These are phyloP conservation scores for Geoglossum glabrum DNA, from an alignment of 495 filamentous ascomycete genomes.

Conservation along the genomic window DNA sequence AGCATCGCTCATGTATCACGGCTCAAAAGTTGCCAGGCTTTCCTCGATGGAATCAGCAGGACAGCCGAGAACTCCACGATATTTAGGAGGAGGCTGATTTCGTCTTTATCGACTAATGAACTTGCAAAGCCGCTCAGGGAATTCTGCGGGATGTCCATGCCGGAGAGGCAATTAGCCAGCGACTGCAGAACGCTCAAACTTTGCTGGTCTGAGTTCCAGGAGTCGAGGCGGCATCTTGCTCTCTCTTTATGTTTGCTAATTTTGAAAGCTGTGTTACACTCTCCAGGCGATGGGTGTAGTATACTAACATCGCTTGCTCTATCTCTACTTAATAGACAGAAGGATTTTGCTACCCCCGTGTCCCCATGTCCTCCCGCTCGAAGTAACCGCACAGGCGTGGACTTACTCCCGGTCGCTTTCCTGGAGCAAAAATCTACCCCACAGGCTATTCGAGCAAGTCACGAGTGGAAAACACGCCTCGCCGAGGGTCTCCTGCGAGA, in stretches of 20 bases:
- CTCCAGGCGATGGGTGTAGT: conserved; percentile 6
- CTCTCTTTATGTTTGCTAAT: conserved; percentile 9
- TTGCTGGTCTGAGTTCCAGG: conserved; percentile 3
- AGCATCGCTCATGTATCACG: neutral
- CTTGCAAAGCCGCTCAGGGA: neutral
- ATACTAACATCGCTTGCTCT: conserved; percentile 4
- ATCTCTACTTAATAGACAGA: conserved; percentile 6
- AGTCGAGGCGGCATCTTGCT: conserved; percentile 1
- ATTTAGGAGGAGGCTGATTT: neutral
- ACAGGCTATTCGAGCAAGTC: conserved; percentile 8
- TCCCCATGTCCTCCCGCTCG: neutral
- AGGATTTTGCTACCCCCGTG: neutral
- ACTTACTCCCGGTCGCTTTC: neutral
- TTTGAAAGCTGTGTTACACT: conserved; percentile 12
- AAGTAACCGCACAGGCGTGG: neutral
- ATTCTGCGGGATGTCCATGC: neutral
- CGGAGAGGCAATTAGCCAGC: neutral
- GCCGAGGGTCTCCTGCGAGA: conserved; percentile 18
- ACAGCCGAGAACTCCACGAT: neutral
- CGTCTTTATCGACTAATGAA: neutral
- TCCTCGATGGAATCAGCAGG: neutral
- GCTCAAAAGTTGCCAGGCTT: neutral
- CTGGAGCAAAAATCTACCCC: conserved; percentile 2
- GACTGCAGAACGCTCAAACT: neutral
- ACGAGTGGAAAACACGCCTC: conserved; percentile 27